These are phyloP conservation scores for Bacterosira constricta DNA, from an alignment of 108 stramenopile species.

Conservation along the genomic window DNA sequence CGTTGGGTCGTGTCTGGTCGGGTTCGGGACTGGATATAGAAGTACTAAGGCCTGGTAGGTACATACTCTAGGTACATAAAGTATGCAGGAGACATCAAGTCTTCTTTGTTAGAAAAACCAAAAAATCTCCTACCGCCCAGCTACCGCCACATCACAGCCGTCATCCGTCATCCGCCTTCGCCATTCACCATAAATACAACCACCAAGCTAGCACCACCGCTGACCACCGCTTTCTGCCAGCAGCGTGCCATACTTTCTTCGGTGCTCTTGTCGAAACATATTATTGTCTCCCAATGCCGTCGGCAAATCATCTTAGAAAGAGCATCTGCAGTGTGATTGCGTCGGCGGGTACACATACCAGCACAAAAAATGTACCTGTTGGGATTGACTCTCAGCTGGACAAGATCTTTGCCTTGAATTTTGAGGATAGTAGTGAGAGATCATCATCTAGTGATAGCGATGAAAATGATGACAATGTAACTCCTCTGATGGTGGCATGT, in stretches of 20 bases:
- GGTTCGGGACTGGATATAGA: too few species aligned
- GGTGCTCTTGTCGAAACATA: neutral
- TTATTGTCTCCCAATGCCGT: neutral
- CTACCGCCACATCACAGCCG: too few species aligned
- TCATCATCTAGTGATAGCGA: constrained; percentile 7
- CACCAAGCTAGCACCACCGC: neutral
- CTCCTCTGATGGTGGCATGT: constrained; percentile 72
- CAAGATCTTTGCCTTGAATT: constrained; percentile 10
- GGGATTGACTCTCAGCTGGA: constrained; percentile 11
- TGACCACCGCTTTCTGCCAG: neutral
- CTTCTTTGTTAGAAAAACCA: neutral
- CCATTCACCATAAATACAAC: neutral
- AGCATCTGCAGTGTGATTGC: constrained; percentile 14
- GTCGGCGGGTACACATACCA: constrained; percentile 4
- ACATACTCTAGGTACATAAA: too few species aligned
- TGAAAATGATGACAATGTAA: constrained; percentile 31
- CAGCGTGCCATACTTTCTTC: neutral
- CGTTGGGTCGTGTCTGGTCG: too few species aligned
- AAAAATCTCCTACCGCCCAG: neutral
- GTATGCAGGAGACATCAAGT: too few species aligned
- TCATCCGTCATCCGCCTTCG: neutral
- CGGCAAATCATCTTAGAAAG: constrained; percentile 1
- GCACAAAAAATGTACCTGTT: neutral
- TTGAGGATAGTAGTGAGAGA: neutral
- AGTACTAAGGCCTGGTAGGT: too few species aligned